A percentile compares a stretch with the other conserved stretches of the same genome.
These are phyloP conservation scores for Yamadazyma epiphylla DNA, from an alignment of 1,139 yeast genomes.

Conservation along the genomic window DNA sequence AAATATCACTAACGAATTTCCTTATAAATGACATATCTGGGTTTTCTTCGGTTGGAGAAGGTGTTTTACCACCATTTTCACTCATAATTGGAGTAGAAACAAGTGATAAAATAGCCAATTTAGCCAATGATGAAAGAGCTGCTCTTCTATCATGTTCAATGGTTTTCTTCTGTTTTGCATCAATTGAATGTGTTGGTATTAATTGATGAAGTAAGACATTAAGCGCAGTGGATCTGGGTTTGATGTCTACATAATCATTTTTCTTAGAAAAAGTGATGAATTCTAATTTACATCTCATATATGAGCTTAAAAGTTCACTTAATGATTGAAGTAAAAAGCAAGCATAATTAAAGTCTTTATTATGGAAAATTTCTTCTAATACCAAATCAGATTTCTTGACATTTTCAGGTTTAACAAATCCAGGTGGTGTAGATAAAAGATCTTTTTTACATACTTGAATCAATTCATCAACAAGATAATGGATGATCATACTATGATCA, in stretches of 20 bases:
- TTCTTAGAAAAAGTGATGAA: slow-evolving; percentile 74
- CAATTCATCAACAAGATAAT: slow-evolving; percentile 57
- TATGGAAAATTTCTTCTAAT: slow-evolving; percentile 31
- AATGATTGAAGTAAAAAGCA: slow-evolving; percentile 65
- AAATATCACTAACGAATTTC: slow-evolving; percentile 66
- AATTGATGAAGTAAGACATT: slow-evolving; percentile 76
- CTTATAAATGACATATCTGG: slow-evolving; percentile 71
- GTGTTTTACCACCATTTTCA: slow-evolving; percentile 34
- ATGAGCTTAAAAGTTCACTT: slow-evolving; percentile 72
- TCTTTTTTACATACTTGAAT: slow-evolving; percentile 53
- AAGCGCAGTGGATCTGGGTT: slow-evolving; percentile 72
- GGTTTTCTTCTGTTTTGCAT: slow-evolving; percentile 22
- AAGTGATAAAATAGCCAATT: slow-evolving; percentile 55
- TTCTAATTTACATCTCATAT: slow-evolving; percentile 77
- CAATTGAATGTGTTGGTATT: slow-evolving; percentile 51
- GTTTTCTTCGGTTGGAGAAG: slow-evolving; percentile 52
- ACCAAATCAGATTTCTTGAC: slow-evolving; percentile 17
- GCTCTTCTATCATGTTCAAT: slow-evolving; percentile 35
- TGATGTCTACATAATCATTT: slow-evolving; percentile 26
- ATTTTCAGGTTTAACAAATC: slow-evolving; percentile 8
- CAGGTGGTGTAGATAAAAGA: slow-evolving; percentile 39
- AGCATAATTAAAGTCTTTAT: slow-evolving; percentile 56
- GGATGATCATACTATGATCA: slow-evolving; percentile 57
- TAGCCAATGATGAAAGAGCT: slow-evolving; percentile 50
- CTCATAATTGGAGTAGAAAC: slow-evolving; percentile 50